Evolutionary conservation across 768 basidiomycete species (phyloP), one percentile per base, ranked within the genome.

Genomic region (Agaricus subrufescens): DNA sequence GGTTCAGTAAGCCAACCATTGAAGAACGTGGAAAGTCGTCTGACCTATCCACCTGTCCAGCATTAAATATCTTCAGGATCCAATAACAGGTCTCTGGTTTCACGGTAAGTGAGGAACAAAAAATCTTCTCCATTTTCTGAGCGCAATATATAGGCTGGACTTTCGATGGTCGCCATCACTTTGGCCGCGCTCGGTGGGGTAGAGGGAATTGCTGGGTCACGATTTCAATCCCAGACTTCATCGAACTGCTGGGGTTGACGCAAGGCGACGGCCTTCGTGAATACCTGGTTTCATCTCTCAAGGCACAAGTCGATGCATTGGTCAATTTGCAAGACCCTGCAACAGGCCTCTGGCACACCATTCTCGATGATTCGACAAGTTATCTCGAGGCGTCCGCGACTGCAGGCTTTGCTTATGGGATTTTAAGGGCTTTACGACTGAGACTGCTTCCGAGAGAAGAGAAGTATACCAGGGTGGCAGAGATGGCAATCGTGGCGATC

Each of bases 121-220:
- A 27, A 5, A 11, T 1, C 26, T n/a, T 19, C 2, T 43, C 15
- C 5, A 23, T 39, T 39, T 34, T 54, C 34, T 52, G 19, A 30
- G 19, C 25, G 34, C 34, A 14, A 3, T 34, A 10, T 48, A 4
- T 19, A 76, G 75, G 75, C 8, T 78, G 75, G 75, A 75, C 72
- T 6, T 79, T 77, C 50, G 72, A 73, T 40, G 76, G 75, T 2
- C 67, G 75, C 14, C 75, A 78, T 60, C 74, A 78, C 57, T 79
- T 77, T 54, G 75, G 72, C 9, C 65, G 67, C 34, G 79, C 79
- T 9, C 70, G 70, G 38, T 82, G 82, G 82, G 81, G 76, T 7
- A 67, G 81, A 54, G 81, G 82, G 30, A 83, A 82, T 63, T 80
- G 78, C 61, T 84, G 81, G 79, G 68, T 75, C 9, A 79, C 77